Base-by-base conservation (phyloP, 2,329 filamentous ascomycete genomes). In the Thermomyces lanuginosus region DNA sequence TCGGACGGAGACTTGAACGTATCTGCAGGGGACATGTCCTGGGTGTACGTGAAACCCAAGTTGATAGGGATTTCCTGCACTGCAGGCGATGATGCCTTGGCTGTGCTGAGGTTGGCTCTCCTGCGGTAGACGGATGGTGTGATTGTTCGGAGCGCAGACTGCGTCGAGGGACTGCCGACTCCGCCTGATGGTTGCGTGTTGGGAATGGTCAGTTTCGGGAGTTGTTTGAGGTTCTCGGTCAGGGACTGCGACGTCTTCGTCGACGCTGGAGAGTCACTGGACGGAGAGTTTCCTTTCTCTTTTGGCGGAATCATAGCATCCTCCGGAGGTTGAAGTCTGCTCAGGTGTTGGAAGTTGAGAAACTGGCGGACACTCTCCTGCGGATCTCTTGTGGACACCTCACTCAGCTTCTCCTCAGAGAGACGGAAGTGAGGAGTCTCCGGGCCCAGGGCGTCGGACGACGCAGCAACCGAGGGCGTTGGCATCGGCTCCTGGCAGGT, bases 301-400 rank as follows among this genome's bases (percentile, higher is more conserved):
- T n/a, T n/a, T n/a, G n/a, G n/a, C 22, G 35, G 31, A 33, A 65
- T 64, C 40, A 73, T 59, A 56, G 79, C 72, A 38, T 76, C 76
- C 3, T 75, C 73, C 9, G 76, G 74, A 9, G 73, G 73, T 44
- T 41, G 39, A 8, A 45, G 28, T 13, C 26, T 34, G 25, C 36
- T 45, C 1, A 56, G 26, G 49, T 78, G 75, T 49, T 95, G 86
- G 48, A 92, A 84, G 45, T 70, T 70, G 28, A 95, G 66, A 54
- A 92, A 95, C 38, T 92, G 81, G 44, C 80, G 75, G 18, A 95
- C 82, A 41, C 86, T 92, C 55, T 93, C 84, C 50, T 91, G 84
- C 4, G 84, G 79, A 45, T 93, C 83, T 28, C 77, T 68, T 10
- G 63, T 61, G 44, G 77, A 66, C 16, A 92, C 48, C 35, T 64